Conservation (phyloP, 2,329 filamentous ascomycete species). For the Grosmannia serpens region DNA sequence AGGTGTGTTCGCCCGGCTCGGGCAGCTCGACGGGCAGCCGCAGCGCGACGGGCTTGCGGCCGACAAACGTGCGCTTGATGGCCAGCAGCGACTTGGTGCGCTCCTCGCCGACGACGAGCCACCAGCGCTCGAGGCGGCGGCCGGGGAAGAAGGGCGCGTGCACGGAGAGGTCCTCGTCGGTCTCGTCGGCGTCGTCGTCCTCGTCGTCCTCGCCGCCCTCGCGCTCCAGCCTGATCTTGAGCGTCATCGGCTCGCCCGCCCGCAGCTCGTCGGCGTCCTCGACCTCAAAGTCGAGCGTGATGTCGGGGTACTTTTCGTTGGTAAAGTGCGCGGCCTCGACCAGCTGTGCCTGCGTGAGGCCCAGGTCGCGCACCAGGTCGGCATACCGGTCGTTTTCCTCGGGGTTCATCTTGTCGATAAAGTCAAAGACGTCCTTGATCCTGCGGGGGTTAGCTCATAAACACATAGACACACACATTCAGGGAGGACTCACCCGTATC, state of each 20-base stretch:
- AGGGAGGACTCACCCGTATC: constrained; percentile 51
- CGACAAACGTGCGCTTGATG: constrained; percentile 90
- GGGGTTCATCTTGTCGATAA: constrained; percentile 98
- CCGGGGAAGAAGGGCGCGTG: constrained; percentile 90
- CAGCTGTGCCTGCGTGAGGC: constrained; percentile 70
- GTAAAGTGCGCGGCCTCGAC: constrained; percentile 88
- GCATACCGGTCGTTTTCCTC: constrained; percentile 78
- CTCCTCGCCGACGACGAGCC: constrained; percentile 92
- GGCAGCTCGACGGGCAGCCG: constrained; percentile 83
- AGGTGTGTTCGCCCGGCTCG: constrained; percentile 62
- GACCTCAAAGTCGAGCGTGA: constrained; percentile 82
- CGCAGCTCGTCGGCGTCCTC: constrained; percentile 70
- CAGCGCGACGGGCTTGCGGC: constrained; percentile 56
- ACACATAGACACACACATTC: not conserved
- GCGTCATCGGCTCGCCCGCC: constrained; percentile 68
- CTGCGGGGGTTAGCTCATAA: constrained; percentile 30
- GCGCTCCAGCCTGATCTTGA: constrained; percentile 75
- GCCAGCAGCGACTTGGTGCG: constrained; percentile 76
- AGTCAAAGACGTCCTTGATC: constrained; percentile 90
- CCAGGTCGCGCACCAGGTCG: constrained; percentile 64
- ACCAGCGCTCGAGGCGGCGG: constrained; percentile 96
- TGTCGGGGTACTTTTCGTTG: constrained; percentile 90
- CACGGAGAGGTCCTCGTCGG: constrained; percentile 69
- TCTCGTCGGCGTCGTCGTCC: constrained; percentile 49
- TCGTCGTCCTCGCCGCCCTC: constrained; percentile 35